Conservation (phyloP, 345 rosid species). For the Salix suchowensis region DNA sequence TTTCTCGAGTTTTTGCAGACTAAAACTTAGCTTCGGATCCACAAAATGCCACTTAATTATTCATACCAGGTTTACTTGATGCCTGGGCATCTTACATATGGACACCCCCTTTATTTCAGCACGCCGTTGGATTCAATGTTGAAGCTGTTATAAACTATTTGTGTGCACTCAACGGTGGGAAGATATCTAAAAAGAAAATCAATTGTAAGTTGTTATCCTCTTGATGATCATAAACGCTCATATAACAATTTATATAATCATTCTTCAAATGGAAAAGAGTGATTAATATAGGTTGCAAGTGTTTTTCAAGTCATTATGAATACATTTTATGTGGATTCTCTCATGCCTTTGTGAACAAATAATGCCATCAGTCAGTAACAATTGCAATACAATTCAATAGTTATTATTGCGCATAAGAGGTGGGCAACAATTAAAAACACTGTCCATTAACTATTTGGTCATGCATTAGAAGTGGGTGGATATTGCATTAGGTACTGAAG, state of each 20-base stretch:
- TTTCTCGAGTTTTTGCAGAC: not conserved
- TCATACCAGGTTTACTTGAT: not conserved
- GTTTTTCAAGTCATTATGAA: not conserved
- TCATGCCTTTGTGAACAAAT: not conserved
- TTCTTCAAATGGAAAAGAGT: not conserved
- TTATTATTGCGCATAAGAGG: not conserved
- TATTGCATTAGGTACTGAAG: not conserved
- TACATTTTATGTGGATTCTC: not conserved
- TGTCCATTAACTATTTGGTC: not conserved
- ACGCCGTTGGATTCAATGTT: slow-evolving; percentile 75
- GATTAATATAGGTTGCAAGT: not conserved
- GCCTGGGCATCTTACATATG: slow-evolving; percentile 2
- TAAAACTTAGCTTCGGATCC: too few relatives aligned
- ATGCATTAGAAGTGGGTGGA: not conserved
- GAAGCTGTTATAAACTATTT: slow-evolving; percentile 71
- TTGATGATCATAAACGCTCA: not conserved
- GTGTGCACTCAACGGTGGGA: slow-evolving; percentile 60
- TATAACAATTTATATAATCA: not conserved
- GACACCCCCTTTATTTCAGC: slow-evolving; percentile 37
- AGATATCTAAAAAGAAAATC: slow-evolving; percentile 75
- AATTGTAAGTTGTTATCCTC: slow-evolving; percentile 53
- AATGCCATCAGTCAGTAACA: not conserved
- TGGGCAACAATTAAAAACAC: not conserved
- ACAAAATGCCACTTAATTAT: too few relatives aligned
- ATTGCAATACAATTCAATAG: not conserved